These are phyloP conservation scores for Ophiostoma tasmaniense DNA, from an alignment of 2,329 filamentous ascomycete genomes.

Conservation along the genomic window DNA sequence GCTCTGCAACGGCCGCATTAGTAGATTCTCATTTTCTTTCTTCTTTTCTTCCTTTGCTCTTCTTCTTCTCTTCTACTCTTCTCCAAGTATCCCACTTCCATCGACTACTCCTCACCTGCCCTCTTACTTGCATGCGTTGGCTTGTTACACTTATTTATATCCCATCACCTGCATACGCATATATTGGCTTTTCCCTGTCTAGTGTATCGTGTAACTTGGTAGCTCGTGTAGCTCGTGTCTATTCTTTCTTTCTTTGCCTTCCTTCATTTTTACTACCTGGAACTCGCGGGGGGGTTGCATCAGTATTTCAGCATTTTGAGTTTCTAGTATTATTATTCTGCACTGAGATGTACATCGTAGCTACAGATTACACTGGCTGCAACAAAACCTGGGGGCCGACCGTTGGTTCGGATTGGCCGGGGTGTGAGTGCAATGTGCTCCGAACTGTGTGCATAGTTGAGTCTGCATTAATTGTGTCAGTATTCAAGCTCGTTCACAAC, in stretches of 20 bases:
- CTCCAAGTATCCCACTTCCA: too few relatives aligned
- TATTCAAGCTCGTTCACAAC: not conserved
- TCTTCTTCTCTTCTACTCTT: not conserved
- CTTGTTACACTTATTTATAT: not conserved
- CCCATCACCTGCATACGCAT: not conserved
- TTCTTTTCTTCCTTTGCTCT: not conserved
- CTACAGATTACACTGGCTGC: not conserved
- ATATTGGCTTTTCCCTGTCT: not conserved
- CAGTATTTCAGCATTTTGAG: too few relatives aligned
- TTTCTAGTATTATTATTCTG: too few relatives aligned
- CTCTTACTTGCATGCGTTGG: not conserved
- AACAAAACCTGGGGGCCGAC: not conserved
- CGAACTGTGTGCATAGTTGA: not conserved
- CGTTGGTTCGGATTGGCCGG: not conserved
- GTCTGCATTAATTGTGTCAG: not conserved
- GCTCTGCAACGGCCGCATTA: not conserved
- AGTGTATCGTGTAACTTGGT: not conserved
- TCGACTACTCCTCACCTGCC: not conserved
- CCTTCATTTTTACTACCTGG: not conserved
- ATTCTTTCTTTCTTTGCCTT: not conserved
- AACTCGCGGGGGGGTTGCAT: not conserved
- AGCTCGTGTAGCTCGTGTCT: not conserved
- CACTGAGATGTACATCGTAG: too few relatives aligned
- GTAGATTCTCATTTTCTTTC: not conserved
- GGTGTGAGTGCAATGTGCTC: not conserved